phyloP scores from a whole-genome alignment of 495 filamentous ascomycete species.

The Trichocladium uniseriatum region DNA sequence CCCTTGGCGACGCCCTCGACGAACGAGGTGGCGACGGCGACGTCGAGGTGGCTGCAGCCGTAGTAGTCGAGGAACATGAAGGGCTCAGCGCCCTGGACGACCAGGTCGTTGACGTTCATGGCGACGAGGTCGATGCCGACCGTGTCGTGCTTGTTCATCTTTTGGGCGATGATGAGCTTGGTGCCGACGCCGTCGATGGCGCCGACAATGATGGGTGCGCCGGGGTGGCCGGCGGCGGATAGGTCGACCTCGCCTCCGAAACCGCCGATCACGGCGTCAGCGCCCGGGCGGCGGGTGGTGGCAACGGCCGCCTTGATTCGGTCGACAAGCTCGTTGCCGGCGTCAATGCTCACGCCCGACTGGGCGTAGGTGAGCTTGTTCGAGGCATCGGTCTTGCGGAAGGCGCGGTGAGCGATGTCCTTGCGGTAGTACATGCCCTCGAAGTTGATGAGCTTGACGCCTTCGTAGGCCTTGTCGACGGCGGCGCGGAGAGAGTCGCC shows the following conservation, averaged over 20 bases:
- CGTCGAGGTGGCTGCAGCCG: conserved; percentile 76
- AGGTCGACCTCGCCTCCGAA: conserved; percentile 90
- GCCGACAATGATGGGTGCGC: conserved; percentile 69
- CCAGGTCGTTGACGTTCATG: conserved; percentile 97
- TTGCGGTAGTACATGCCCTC: conserved; percentile 85
- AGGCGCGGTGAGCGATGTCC: conserved; percentile 77
- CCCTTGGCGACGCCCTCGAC: conserved; percentile 80
- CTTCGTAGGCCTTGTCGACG: conserved; percentile 72
- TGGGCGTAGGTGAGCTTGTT: conserved; percentile 80
- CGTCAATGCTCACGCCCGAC: conserved; percentile 85
- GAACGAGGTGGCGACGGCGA: conserved; percentile 65
- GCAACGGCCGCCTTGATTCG: conserved; percentile 76
- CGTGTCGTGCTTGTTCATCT: conserved; percentile 78
- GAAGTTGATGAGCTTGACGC: conserved; percentile 71
- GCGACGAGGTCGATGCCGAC: conserved; percentile 94
- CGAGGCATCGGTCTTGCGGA: conserved; percentile 31
- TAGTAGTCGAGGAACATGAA: conserved; percentile 96
- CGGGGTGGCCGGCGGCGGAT: conserved; percentile 60
- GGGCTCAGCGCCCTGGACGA: conserved; percentile 89
- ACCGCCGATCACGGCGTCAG: conserved; percentile 85
- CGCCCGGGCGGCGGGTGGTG: conserved; percentile 72
- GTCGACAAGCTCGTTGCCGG: conserved; percentile 82
- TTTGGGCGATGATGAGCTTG: conserved; percentile 89
- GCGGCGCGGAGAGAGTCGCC: conserved; percentile 69
- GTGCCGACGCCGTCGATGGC: conserved; percentile 96